Percentiles rank a stretch among this genome's conserved stretches.
phyloP scores from a whole-genome alignment of 345 rosid genomes.

The Salix dunnii region DNA sequence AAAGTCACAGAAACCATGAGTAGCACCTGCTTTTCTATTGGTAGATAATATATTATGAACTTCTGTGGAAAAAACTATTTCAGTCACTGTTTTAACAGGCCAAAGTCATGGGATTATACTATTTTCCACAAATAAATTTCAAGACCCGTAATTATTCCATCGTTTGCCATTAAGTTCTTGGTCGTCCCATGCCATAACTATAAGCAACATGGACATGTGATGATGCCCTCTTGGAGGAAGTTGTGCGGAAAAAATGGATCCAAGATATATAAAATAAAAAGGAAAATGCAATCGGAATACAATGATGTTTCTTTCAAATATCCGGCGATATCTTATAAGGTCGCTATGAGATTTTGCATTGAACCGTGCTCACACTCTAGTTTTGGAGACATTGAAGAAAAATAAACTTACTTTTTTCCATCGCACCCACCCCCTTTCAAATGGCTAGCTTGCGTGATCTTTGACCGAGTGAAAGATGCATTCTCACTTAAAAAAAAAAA shows the following conservation, averaged over 20 bases:
- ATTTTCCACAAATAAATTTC: background rate
- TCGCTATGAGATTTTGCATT: background rate
- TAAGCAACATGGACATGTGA: background rate
- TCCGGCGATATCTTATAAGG: background rate
- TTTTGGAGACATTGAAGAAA: background rate
- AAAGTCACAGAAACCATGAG: background rate
- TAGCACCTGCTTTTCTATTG: background rate
- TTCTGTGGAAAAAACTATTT: background rate
- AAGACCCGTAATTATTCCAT: background rate
- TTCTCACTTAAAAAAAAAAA: background rate
- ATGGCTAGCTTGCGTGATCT: background rate
- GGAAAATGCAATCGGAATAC: background rate
- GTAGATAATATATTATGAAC: background rate
- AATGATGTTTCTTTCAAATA: background rate
- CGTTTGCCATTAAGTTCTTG: background rate
- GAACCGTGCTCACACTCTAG: background rate
- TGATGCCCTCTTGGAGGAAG: background rate
- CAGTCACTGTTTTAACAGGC: background rate
- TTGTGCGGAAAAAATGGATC: background rate
- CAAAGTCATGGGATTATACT: background rate
- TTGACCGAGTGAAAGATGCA: background rate
- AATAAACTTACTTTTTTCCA: background rate
- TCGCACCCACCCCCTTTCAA: background rate
- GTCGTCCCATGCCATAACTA: background rate
- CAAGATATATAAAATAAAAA: background rate